These are phyloP conservation scores for Oryza australiensis DNA, from an alignment of 176 grass and related monocot species.

Conservation along the genomic window DNA sequence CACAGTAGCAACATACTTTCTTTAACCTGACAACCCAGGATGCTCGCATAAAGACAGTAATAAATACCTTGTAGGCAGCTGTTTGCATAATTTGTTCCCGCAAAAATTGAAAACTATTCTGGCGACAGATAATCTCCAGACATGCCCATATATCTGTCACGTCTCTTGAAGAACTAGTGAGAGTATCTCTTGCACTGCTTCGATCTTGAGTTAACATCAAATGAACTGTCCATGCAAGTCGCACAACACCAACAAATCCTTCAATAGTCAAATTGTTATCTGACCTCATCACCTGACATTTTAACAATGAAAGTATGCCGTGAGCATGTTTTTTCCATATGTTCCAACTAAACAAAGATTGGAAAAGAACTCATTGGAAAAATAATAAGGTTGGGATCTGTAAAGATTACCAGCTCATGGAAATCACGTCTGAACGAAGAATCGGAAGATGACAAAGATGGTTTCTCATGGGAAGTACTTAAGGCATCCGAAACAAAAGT, in stretches of 20 bases:
- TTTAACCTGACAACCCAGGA: neutral
- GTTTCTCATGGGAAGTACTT: slow-evolving; percentile 54
- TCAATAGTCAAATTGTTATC: slow-evolving; percentile 62
- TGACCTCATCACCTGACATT: slow-evolving; percentile 67
- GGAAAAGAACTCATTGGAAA: neutral
- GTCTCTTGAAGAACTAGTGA: slow-evolving; percentile 51
- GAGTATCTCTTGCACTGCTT: slow-evolving; percentile 48
- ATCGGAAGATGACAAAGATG: slow-evolving; percentile 58
- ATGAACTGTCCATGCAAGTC: slow-evolving; percentile 84
- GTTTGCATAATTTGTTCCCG: slow-evolving; percentile 60
- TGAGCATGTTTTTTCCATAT: slow-evolving; percentile 23
- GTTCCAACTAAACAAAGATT: slow-evolving; percentile 27
- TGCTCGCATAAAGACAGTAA: neutral
- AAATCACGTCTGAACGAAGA: slow-evolving; percentile 83
- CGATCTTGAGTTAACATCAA: slow-evolving; percentile 91
- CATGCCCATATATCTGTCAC: slow-evolving; percentile 62
- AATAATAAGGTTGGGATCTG: slow-evolving; percentile 11
- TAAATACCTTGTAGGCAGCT: slow-evolving; percentile 80
- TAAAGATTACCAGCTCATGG: slow-evolving; percentile 72
- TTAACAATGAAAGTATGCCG: slow-evolving; percentile 31
- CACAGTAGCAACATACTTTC: neutral
- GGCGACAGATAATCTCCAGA: slow-evolving; percentile 68
- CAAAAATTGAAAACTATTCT: slow-evolving; percentile 83
- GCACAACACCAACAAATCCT: slow-evolving; percentile 71
- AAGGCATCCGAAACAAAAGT: slow-evolving; percentile 82